Evolutionary conservation across 495 filamentous ascomycete genomes (phyloP).

Genomic region (Neurospora sp.): DNA sequence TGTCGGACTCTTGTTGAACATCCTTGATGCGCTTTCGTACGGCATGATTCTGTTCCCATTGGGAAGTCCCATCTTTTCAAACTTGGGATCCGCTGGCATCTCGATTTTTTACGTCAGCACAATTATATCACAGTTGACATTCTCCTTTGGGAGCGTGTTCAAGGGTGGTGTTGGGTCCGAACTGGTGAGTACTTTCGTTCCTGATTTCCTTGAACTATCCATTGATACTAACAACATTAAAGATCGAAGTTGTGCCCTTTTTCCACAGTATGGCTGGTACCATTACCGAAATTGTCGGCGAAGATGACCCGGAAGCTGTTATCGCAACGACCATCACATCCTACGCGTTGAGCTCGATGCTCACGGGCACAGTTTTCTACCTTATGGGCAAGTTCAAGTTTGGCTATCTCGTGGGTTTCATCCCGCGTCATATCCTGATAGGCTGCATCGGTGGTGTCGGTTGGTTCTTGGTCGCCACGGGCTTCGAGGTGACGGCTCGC

Average conservation of each 20-base stretch:
- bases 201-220: background rate
- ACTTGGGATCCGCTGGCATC: constrained; percentile 82
- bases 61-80: constrained; percentile 69
- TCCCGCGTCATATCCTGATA: constrained; percentile 90
- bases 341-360: constrained; percentile 80
- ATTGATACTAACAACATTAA: constrained; percentile 5
- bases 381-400: constrained; percentile 75
- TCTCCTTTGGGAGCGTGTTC: constrained; percentile 82
- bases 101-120: constrained; percentile 98
- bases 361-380: constrained; percentile 88
- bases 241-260: constrained; percentile 95
- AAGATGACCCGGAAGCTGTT: constrained; percentile 71
- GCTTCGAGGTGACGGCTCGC: constrained; percentile 86
- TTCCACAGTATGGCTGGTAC: constrained; percentile 95
- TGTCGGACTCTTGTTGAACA: constrained; percentile 80
- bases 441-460: constrained; percentile 97
- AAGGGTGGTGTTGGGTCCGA: constrained; percentile 92
- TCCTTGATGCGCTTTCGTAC: constrained; percentile 90
- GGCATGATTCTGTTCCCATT: constrained; percentile 95
- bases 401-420: constrained; percentile 89
- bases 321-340: constrained; percentile 86
- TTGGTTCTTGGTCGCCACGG: constrained; percentile 88
- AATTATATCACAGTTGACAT: constrained; percentile 88
- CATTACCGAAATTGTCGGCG: constrained; percentile 67
- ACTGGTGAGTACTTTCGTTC: constrained; percentile 46